Conservation (phyloP, 352 stramenopile genomes). For the Pythium apleroticum region DNA sequence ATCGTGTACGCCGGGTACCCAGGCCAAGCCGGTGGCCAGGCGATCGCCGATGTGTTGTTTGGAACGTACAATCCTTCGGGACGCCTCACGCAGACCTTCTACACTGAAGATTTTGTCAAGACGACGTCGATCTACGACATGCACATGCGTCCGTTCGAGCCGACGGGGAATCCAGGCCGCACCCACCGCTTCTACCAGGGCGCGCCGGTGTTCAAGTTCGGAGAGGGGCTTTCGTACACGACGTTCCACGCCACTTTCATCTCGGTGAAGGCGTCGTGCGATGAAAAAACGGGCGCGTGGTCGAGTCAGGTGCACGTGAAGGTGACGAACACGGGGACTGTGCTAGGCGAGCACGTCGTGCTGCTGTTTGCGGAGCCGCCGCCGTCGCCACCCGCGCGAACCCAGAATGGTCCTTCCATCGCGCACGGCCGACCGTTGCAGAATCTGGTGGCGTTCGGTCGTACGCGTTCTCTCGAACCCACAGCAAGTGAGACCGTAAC, state of each 20-base stretch:
- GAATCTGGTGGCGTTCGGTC: conserved; percentile 54
- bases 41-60: conserved; percentile 78
- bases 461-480: conserved; percentile 38
- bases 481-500: conserved; percentile 16
- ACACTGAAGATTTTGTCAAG: conserved; percentile 47
- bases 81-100: conserved; percentile 73
- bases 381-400: neutral
- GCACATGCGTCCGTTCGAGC: conserved; percentile 76
- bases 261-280: neutral
- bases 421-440: conserved; percentile 41
- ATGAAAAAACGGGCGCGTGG: conserved; percentile 8
- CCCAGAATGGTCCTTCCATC: conserved; percentile 5
- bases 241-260: conserved; percentile 41
- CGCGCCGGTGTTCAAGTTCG: conserved; percentile 68
- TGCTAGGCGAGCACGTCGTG: conserved; percentile 39
- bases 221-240: conserved; percentile 79
- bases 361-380: conserved; percentile 37
- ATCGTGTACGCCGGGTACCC: conserved; percentile 74
- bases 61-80: conserved; percentile 67
- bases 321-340: conserved; percentile 44
- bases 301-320: conserved; percentile 32
- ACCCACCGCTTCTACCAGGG: conserved; percentile 87
- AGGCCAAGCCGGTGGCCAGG: conserved; percentile 64
- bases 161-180: conserved; percentile 60
- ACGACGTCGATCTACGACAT: conserved; percentile 73